Base-by-base conservation (phyloP, 2,329 filamentous ascomycete species). In the Blastomyces percursus region DNA sequence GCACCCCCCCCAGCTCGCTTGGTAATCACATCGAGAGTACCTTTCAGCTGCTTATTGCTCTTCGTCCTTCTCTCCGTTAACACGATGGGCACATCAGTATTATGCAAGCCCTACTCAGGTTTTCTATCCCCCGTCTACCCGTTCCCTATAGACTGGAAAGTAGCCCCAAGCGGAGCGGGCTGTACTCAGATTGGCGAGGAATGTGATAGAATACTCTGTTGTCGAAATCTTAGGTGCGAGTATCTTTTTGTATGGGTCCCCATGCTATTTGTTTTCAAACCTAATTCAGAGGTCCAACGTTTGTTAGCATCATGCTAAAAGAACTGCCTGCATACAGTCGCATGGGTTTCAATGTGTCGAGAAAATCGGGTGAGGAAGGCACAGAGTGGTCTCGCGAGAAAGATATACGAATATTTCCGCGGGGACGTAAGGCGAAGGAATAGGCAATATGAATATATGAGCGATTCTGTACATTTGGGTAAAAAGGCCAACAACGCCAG, bases 161-260 rank as follows among this genome's bases (percentile, higher is more conserved):
- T 56, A 8, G 3, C 30, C 32, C 32, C 52, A 21, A 7, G 52
- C n/a, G 52, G 52, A 40, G 8, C 30, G 24, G 9, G 4, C n/a
- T 56, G 52, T n/a, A 56, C 52, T 11, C 52, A 56, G 32, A 38
- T 56, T 40, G 52, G 52, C 5, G 52, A 56, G n/a, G 52, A 56
- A 14, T 56, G 52, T 38, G 52, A 56, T 56, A 38, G 32, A 56
- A 14, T 56, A 14, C 52, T 38, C 52, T 56, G 52, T 24, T 56
- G 52, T 38, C 30, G 32, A 40, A 56, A 56, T 14, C 52, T 56
- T 56, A 56, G n/a, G 52, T 56, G 52, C 52, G 52, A 56, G 32
- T 56, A 56, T 56, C 6, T 56, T 40, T 19, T 56, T 38, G 52
- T 56, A 56, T 56, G 52, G 12, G 38, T n/a, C 30, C 24, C 52